Evolutionary conservation across 768 basidiomycete genomes (phyloP), one percentile per base, ranked within the genome.

Genomic region (Mycena belliarum): DNA sequence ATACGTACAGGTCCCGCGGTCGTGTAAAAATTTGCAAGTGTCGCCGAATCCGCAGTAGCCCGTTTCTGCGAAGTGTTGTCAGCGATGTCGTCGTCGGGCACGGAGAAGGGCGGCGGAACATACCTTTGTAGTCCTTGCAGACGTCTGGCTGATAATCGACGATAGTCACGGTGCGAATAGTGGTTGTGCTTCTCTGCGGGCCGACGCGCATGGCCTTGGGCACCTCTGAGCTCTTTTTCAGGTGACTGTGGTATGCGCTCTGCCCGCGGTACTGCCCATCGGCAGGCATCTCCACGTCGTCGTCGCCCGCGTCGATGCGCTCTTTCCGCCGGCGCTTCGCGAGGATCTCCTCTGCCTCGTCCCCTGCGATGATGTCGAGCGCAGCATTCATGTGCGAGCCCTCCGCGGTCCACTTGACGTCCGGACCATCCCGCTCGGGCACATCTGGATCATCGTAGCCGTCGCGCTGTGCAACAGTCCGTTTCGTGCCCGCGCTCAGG

Each of bases 21-120:
- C 97, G 75, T 98, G 97, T 70, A 98, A 80, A 79, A 98, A 98
- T 80, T 98, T 98, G 75, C 97, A 99, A 4, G 94, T 95, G 74
- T 99, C 97, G 28, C 97, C 97, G 72, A 96, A 99, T 21, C 97
- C 97, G 73, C 97, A 99, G 70, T 93, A 99, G 0, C 97, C 97
- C 49, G 97, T 99, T 77, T 98, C 96, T 96, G 67, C 60, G 50
- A 55, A 25, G 64, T 32, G 63, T 48, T 25, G 46, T 50, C 18
- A 57, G 40, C 33, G 23, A 35, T 46, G 20, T 4, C 21, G 23
- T 2, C 32, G 12, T 32, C 41, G 33, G 55, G 18, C 25, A 35
- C 8, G 33, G 26, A 54, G 53, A 58, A 44, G 42, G 25, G n/a
- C 12, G 7, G 25, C 52, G 52, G 50, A 58, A 80, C 87, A 55